Evolutionary conservation across 2,329 filamentous ascomycete species (phyloP), one percentile per base, ranked within the genome.

Genomic region (Trichoderma simmonsii): DNA sequence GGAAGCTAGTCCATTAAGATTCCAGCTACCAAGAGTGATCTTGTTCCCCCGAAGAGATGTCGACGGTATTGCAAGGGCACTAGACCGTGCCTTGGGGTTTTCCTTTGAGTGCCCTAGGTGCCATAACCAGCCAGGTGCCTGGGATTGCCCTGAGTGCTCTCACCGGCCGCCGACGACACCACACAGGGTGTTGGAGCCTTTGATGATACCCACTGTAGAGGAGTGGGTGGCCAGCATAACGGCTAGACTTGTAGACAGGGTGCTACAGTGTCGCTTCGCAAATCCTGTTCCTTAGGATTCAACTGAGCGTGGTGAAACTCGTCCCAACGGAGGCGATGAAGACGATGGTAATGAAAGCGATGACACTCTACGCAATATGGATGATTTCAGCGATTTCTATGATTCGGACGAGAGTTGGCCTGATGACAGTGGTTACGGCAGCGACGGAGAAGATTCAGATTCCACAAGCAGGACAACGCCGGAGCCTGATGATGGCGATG

Each of bases 41-140:
- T 93, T 97, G 80, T 97, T 98, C 85, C 98, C 98, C 82, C 95
- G 94, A 1, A 98, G 94, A 93, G 94, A 98, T 79, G 87, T 94
- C 68, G 89, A 87, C 28, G 93, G 92, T 34, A 94, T 97, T 18
- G 94, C 94, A 4, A 88, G 91, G 64, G 90, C 93, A 73, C 95
- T 98, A 78, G 88, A 97, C 78, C 84, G 90, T 67, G 95, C 94
- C 5, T 86, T 98, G 71, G 91, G 87, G 28, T 95, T 36, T 36
- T 36, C 34, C 34, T 36, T 36, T 36, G 34, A 36, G 34, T 36
- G 34, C 34, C 34, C 34, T 15, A 36, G 0, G 14, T 36, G 34
- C 14, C 34, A 36, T 36, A 36, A 36, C 34, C 34, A 36, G 34
- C 34, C 34, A 36, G 34, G 6, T 36, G 34, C 34, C 14, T 7